A percentile compares a stretch with the other conserved stretches of the same genome.
Evolutionary conservation across 306 rosid species (phyloP).

Genomic region (Quercus mongolica): DNA sequence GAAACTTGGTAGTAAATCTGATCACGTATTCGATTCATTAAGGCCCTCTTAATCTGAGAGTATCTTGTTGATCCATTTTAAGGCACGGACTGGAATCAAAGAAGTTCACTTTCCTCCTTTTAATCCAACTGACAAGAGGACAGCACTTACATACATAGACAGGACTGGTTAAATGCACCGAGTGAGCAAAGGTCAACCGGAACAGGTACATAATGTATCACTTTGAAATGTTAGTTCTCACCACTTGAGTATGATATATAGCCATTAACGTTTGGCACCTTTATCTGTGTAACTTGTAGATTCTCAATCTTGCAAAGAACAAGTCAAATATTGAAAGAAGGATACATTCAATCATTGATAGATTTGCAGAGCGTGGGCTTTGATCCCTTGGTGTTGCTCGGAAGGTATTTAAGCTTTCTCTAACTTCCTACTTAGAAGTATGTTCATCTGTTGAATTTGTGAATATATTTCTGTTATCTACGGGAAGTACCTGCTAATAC

Average conservation of each 20-base stretch:
- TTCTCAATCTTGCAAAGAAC: slow-evolving; percentile 45
- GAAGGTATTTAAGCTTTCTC: slow-evolving; percentile 29
- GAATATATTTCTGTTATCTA: not conserved
- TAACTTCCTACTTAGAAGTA: not conserved
- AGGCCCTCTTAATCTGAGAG: not conserved
- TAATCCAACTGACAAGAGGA: slow-evolving; percentile 74
- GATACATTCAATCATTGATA: too few species aligned
- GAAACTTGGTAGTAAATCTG: too few species aligned
- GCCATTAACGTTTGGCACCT: not conserved
- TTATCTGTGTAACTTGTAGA: slow-evolving; percentile 27
- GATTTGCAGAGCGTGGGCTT: too few species aligned
- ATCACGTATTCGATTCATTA: not conserved
- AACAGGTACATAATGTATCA: slow-evolving; percentile 42
- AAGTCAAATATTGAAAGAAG: too few species aligned
- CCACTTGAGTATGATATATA: too few species aligned
- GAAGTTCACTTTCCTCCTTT: slow-evolving; percentile 80
- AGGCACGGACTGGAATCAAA: slow-evolving; percentile 62
- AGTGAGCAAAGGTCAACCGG: slow-evolving; percentile 81
- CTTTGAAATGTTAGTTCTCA: not conserved
- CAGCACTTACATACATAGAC: slow-evolving; percentile 68
- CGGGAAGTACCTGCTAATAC: slow-evolving; percentile 61
- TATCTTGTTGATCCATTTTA: not conserved
- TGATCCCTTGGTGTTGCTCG: slow-evolving; percentile 28
- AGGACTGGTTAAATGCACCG: slow-evolving; percentile 53
- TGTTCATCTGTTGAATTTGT: not conserved